phyloP scores from a whole-genome alignment of 768 basidiomycete genomes.

The Phanerochaete sordida region DNA sequence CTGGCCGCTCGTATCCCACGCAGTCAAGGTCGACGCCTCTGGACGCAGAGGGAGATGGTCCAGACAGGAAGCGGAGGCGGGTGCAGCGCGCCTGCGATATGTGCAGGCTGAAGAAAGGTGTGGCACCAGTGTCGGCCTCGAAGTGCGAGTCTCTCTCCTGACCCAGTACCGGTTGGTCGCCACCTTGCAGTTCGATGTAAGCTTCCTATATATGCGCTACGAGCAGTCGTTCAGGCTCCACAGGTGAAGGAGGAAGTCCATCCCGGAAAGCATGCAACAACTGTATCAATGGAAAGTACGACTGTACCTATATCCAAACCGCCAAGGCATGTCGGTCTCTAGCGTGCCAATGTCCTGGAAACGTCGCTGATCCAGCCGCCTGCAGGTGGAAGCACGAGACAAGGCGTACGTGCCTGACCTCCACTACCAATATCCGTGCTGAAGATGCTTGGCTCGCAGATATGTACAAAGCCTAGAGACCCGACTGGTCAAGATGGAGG shows the following conservation, averaged over 20 bases:
- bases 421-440: conserved; percentile 19
- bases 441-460: conserved; percentile 65
- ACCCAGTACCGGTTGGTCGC: not conserved
- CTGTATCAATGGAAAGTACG: conserved; percentile 10
- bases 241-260: conserved; percentile 7
- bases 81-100: conserved; percentile 14
- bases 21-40: not conserved
- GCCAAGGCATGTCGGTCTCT: conserved; percentile 3
- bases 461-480: conserved; percentile 1
- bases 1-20: not conserved
- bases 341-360: not conserved
- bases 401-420: conserved; percentile 4
- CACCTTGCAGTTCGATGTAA: conserved; percentile 7
- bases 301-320: conserved; percentile 9
- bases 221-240: not conserved
- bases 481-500: conserved; percentile 8
- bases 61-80: conserved; percentile 7
- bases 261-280: conserved; percentile 8
- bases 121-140: not conserved
- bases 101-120: conserved; percentile 16
- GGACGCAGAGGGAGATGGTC: not conserved
- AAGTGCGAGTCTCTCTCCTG: not conserved
- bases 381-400: conserved; percentile 1
- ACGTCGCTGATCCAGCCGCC: not conserved
- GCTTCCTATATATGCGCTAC: not conserved